These are phyloP conservation scores for Camelina hispida DNA, from an alignment of 345 rosid genomes.

Conservation along the genomic window DNA sequence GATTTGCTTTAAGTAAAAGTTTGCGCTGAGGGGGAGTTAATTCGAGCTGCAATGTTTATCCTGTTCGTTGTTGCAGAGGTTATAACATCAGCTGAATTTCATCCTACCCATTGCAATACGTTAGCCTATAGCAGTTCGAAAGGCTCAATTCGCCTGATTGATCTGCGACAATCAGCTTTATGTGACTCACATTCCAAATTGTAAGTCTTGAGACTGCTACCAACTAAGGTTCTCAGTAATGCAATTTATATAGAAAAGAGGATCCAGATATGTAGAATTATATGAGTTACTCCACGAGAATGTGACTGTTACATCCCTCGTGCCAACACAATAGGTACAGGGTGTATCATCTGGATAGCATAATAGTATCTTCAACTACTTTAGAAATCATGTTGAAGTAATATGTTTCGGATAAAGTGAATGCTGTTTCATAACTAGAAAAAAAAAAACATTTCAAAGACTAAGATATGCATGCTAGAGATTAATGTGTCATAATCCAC, in stretches of 20 bases:
- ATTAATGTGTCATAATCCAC: conserved; percentile 13
- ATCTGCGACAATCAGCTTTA: conserved; percentile 96
- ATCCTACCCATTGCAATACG: conserved; percentile 88
- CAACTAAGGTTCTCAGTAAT: conserved; percentile 14
- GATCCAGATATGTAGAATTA: conserved; percentile 9
- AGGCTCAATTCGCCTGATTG: conserved; percentile 96
- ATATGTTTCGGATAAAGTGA: conserved; percentile 4
- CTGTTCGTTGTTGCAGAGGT: conserved; percentile 74
- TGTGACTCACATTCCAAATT: conserved; percentile 92
- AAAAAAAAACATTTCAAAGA: conserved; percentile 1
- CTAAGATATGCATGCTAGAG: conserved; percentile 1
- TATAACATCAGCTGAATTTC: conserved; percentile 98
- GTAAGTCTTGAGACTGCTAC: conserved; percentile 55
- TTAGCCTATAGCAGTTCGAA: conserved; percentile 98
- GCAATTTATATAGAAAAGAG: conserved; percentile 25
- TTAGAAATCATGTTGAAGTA: not conserved
- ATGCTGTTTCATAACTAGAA: conserved; percentile 5
- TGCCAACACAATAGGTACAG: conserved; percentile 3
- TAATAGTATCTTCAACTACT: not conserved
- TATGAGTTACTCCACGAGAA: not conserved
- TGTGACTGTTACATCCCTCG: conserved; percentile 5
- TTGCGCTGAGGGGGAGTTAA: conserved; percentile 20
- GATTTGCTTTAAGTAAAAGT: conserved; percentile 10
- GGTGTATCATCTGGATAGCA: conserved; percentile 13
- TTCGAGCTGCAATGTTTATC: conserved; percentile 1